A percentile compares a stretch with the other conserved stretches of the same genome.
Conservation (phyloP, 2,329 filamentous ascomycete species). For the Aspergillus sp. region DNA sequence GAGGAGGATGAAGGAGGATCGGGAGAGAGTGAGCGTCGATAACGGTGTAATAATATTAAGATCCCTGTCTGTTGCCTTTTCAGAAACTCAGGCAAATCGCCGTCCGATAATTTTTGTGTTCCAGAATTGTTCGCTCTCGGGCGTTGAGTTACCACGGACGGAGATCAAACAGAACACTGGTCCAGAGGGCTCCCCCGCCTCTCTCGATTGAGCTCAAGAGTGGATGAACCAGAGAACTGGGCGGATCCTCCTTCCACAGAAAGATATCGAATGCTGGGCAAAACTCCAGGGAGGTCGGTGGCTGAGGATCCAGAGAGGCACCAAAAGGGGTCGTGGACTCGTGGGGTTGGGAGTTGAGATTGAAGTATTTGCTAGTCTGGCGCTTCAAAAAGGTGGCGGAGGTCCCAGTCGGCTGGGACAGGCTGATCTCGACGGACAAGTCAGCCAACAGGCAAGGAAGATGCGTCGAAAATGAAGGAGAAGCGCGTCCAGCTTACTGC, state of each 20-base stretch:
- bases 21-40: not conserved
- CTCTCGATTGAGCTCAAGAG: not conserved
- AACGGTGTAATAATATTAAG: constrained; percentile 1
- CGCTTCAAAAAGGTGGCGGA: not conserved
- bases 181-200: constrained; percentile 17
- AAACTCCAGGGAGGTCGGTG: not conserved
- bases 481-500: not conserved
- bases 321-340: constrained; percentile 2
- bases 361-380: constrained; percentile 1
- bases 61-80: constrained; percentile 4
- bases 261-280: not conserved
- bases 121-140: constrained; percentile 10
- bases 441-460: not conserved
- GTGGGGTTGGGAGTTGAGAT: not conserved
- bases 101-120: not conserved
- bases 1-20: constrained; percentile 2
- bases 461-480: not conserved
- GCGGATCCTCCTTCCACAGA: not conserved
- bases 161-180: constrained; percentile 16
- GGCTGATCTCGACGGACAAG: not conserved
- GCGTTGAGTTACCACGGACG: constrained; percentile 17
- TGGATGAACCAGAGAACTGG: not conserved
- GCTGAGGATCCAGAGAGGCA: not conserved
- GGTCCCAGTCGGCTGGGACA: constrained; percentile 3
- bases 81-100: not conserved